phyloP scores from a whole-genome alignment of 2,329 filamentous ascomycete species.

The Fusarium dlaminii region DNA sequence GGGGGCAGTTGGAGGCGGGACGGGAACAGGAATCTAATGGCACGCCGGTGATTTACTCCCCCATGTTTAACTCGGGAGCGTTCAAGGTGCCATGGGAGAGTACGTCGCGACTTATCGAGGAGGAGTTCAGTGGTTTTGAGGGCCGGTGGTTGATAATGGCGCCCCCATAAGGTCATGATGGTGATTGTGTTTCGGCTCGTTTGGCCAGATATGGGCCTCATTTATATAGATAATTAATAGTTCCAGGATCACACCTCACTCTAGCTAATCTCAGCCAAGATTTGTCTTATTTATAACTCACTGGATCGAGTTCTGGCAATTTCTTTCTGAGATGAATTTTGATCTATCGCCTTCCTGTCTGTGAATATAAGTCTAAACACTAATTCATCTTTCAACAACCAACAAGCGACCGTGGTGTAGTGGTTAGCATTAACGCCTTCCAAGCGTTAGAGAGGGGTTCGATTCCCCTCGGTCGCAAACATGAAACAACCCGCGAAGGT shows the following conservation, averaged over 20 bases:
- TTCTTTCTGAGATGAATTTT: rapidly evolving
- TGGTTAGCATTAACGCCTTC: constrained; percentile 29
- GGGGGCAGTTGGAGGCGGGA: background rate
- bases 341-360: rapidly evolving
- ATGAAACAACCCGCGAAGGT: rapidly evolving
- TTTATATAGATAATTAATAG: background rate
- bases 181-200: background rate
- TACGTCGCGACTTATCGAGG: constrained; percentile 22
- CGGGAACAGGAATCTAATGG: rapidly evolving
- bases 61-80: constrained; percentile 35
- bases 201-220: no score
- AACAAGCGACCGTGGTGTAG: constrained; percentile 24
- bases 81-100: constrained; percentile 29
- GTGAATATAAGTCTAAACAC: rapidly evolving
- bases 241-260: rapidly evolving
- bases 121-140: constrained; percentile 17
- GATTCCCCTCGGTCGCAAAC: constrained; percentile 22
- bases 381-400: rapidly evolving
- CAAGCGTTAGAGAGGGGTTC: constrained; percentile 30
- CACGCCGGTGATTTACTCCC: constrained; percentile 15
- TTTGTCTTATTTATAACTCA: rapidly evolving
- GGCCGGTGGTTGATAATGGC: constrained; percentile 35
- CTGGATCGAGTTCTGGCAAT: background rate
- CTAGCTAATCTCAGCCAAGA: rapidly evolving
- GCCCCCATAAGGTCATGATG: background rate